Conservation (phyloP, 2,329 filamentous ascomycete genomes). For the Exophiala mesophila region DNA sequence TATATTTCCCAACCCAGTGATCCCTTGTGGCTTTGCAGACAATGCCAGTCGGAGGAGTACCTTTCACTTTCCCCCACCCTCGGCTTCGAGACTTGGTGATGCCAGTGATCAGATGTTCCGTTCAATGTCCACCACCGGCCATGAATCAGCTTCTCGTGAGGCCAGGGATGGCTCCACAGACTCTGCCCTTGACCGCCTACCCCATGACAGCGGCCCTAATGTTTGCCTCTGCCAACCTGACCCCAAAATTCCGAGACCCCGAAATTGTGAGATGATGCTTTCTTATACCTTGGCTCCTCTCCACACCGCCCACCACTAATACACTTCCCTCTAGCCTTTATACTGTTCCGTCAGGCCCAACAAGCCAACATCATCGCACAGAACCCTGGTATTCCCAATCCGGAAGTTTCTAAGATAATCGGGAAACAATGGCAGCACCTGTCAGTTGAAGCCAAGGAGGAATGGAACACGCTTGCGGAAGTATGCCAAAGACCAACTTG, state of each 20-base stretch:
- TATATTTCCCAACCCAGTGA: conserved; percentile 19
- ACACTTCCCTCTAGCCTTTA: conserved; percentile 71
- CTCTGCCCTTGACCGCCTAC: conserved; percentile 6
- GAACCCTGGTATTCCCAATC: conserved; percentile 87
- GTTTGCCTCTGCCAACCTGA: conserved; percentile 66
- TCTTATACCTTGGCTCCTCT: conserved; percentile 5
- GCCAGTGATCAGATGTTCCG: neutral
- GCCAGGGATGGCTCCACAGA: neutral
- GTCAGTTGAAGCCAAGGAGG: conserved; percentile 66
- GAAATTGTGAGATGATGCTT: conserved; percentile 57
- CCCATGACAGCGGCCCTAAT: conserved; percentile 1
- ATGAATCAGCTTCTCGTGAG: neutral
- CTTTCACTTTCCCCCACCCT: conserved; percentile 9
- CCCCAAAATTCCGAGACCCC: conserved; percentile 65
- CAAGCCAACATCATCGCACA: conserved; percentile 75
- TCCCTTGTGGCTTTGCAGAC: conserved; percentile 6
- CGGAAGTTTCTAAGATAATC: conserved; percentile 95
- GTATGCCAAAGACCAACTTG: conserved; percentile 39
- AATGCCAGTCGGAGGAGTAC: conserved; percentile 19
- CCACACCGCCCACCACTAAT: too few relatives aligned
- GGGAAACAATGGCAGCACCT: conserved; percentile 86
- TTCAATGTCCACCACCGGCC: neutral
- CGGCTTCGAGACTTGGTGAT: neutral
- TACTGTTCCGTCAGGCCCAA: conserved; percentile 90
- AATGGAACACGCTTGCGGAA: conserved; percentile 86